Base-by-base conservation (phyloP, 345 rosid species). In the Gossypium arboreum region DNA sequence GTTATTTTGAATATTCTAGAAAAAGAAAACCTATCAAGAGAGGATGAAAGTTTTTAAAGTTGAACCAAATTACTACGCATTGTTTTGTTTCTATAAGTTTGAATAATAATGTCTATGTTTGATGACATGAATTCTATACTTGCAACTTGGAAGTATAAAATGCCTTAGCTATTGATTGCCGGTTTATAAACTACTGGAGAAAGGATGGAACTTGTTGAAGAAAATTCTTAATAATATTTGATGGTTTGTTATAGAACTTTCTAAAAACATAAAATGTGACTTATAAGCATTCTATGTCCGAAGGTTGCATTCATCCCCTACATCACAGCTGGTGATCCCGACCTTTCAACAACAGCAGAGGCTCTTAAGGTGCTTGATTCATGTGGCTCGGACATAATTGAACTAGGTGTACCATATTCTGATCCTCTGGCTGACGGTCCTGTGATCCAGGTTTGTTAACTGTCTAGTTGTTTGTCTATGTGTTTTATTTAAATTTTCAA, bases 381-480 rank as follows among this genome's bases (percentile, higher is more conserved):
- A 0, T 90, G 97, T 76, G 92, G 98, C 25, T 89, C 83, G 0
- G 97, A 95, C 84, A 90, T 93, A 17, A 95, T 91, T 81, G 94
- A 93, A 76, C 83, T 87, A 27, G 98, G 98, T 76, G 90, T 95
- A 24, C 90, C 97, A 0, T 95, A 91, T 80, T 95, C 98, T 71
- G 98, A 93, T 84, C 94, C 99, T 54, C 71, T 93, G 56, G 98
- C 97, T 25, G 98, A 95, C 83, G 97, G 94, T 79, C 98, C 91
- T 12, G 92, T 93, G 60, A 93, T 95, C 59, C 99, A 95, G 98
- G 99, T 95, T 50, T 78, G 80, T 22, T 13, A 3, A 47, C 73
- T 69, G 1, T 51, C 0, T 22, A 57, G 27, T 68, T 41, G 24
- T 65, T 45, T 63, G 20, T 62, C 13, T 11, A 13, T 57, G 27